Percentiles rank a stretch among this genome's conserved stretches.
Evolutionary conservation across 2,329 filamentous ascomycete species (phyloP).

Genomic region (Coleophoma cylindrospora): DNA sequence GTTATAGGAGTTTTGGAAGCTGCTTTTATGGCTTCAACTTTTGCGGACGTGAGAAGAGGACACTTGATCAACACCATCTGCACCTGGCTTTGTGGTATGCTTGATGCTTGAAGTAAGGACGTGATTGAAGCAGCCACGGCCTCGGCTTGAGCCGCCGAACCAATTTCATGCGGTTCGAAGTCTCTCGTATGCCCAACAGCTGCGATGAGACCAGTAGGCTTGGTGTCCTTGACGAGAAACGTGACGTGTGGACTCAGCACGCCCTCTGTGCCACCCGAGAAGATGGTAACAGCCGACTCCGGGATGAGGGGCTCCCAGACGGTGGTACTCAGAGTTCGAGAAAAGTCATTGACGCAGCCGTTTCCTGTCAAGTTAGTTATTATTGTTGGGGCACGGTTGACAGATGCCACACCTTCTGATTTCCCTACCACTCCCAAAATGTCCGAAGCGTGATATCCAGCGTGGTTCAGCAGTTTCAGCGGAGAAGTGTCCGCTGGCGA

Average conservation of each 20-base stretch:
- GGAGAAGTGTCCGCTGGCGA: constrained; percentile 26
- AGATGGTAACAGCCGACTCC: constrained; percentile 24
- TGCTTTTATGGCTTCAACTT: constrained; percentile 19
- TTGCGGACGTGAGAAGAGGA: constrained; percentile 25
- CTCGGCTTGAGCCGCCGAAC: constrained; percentile 21
- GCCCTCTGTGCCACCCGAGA: constrained; percentile 28
- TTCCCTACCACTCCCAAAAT: constrained; percentile 28
- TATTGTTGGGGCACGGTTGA: too few species aligned
- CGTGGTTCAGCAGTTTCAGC: constrained; percentile 17
- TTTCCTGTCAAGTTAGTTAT: constrained; percentile 17
- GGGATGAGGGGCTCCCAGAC: constrained; percentile 27
- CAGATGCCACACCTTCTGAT: constrained; percentile 20
- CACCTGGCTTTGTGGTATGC: constrained; percentile 13
- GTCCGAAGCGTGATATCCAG: constrained; percentile 22
- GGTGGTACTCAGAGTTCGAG: constrained; percentile 23
- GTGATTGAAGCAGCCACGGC: constrained; percentile 16
- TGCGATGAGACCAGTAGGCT: constrained; percentile 18
- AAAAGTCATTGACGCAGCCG: constrained; percentile 30
- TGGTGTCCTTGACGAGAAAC: constrained; percentile 19
- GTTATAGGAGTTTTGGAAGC: constrained; percentile 17
- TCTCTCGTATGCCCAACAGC: constrained; percentile 21
- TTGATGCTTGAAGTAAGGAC: constrained; percentile 12
- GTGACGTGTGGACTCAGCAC: constrained; percentile 27
- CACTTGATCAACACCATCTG: constrained; percentile 25
- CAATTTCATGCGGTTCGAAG: constrained; percentile 24